These are phyloP conservation scores for Aspergillus ostianus DNA, from an alignment of 495 filamentous ascomycete species.

Conservation along the genomic window DNA sequence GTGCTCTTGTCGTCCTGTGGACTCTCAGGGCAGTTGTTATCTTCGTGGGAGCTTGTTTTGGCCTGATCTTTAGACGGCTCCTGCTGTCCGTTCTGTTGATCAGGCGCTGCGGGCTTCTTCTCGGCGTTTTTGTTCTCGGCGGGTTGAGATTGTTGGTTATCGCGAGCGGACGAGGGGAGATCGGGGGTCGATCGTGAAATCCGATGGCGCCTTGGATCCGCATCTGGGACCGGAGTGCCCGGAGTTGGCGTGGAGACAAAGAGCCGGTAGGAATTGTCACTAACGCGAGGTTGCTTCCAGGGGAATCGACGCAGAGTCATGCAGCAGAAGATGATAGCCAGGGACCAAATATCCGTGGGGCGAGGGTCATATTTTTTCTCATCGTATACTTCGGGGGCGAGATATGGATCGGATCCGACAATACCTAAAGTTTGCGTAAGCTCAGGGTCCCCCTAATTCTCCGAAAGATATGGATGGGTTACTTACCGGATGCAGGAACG, in stretches of 20 bases:
- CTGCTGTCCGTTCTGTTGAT: conserved; percentile 14
- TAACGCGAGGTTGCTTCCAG: conserved; percentile 91
- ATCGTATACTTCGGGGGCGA: conserved; percentile 96
- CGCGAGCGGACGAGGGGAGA: conserved; percentile 28
- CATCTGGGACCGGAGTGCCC: conserved; percentile 49
- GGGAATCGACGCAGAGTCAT: conserved; percentile 96
- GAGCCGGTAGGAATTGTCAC: conserved; percentile 91
- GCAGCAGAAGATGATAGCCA: conserved; percentile 98
- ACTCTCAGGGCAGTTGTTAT: conserved; percentile 23
- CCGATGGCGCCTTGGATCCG: conserved; percentile 38
- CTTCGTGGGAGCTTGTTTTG: conserved; percentile 19
- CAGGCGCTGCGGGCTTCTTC: conserved; percentile 8
- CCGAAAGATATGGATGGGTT: neutral
- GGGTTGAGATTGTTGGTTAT: conserved; percentile 22
- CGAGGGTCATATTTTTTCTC: conserved; percentile 92
- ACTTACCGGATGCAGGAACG: conserved; percentile 81
- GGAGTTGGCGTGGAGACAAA: conserved; percentile 75
- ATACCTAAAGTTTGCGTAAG: conserved; percentile 62
- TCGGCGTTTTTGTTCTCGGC: conserved; percentile 1
- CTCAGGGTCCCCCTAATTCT: neutral
- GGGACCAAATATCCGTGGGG: conserved; percentile 93
- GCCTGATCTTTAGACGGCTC: conserved; percentile 13
- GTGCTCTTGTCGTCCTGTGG: conserved; percentile 19
- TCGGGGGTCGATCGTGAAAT: conserved; percentile 39
- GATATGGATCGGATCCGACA: conserved; percentile 95